Evolutionary conservation across 1,284 basidiomycete species (phyloP).

Genomic region (Lentinus polychrous): DNA sequence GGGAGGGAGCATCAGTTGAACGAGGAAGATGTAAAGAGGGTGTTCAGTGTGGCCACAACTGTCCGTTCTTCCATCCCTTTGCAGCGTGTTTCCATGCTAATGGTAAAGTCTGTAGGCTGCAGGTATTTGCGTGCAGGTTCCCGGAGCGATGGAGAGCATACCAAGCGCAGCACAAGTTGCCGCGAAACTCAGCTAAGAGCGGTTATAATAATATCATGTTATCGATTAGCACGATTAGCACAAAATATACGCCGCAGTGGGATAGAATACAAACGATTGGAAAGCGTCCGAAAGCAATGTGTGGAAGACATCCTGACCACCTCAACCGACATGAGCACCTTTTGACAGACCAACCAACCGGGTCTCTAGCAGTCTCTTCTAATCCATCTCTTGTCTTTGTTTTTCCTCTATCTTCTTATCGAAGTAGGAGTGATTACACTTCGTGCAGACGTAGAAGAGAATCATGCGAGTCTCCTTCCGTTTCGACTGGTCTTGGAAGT

Average conservation of each 20-base stretch:
- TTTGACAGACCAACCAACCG: no score
- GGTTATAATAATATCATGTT: no score
- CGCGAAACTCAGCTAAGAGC: not conserved
- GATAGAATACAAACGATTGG: not conserved
- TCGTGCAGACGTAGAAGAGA: conserved; percentile 87
- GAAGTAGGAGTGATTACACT: conserved; percentile 73
- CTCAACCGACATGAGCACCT: no score
- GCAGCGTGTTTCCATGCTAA: not conserved
- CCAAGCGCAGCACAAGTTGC: conserved; percentile 34
- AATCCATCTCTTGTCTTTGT: conserved; percentile 11
- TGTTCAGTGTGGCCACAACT: conserved; percentile 35
- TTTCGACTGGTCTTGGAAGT: conserved; percentile 93
- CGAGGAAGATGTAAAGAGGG: conserved; percentile 24
- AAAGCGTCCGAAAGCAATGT: not conserved
- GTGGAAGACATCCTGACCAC: not conserved
- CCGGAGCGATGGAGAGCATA: conserved; percentile 50
- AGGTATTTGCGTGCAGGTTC: conserved; percentile 49
- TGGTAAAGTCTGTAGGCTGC: conserved; percentile 33
- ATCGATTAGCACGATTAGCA: no score
- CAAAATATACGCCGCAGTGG: no score
- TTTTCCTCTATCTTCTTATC: conserved; percentile 49
- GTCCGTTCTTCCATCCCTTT: conserved; percentile 17
- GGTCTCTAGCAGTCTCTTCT: no score
- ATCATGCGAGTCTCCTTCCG: conserved; percentile 90
- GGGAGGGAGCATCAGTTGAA: conserved; percentile 17